Percentiles rank a stretch among this genome's conserved stretches.
Evolutionary conservation across 331 rosid genomes (phyloP).

Genomic region (Phaseolus coccineus): DNA sequence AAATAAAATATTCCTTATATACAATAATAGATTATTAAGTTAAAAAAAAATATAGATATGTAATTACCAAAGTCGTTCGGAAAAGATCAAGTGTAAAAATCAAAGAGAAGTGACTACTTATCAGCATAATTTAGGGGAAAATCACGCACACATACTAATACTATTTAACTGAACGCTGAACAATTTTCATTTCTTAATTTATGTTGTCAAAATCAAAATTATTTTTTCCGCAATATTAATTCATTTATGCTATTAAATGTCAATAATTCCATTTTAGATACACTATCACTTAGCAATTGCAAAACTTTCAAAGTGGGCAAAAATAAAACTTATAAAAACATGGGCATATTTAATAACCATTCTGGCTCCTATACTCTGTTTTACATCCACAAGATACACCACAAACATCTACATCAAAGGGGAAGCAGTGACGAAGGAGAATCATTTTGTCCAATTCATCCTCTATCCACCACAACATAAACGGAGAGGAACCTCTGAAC

Average conservation of each 20-base stretch:
- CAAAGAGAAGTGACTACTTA: no score
- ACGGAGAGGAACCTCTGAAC: conserved; percentile 9
- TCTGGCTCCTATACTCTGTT: conserved; percentile 28
- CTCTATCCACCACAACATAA: conserved; percentile 28
- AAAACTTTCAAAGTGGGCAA: conserved; percentile 1
- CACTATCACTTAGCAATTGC: background rate
- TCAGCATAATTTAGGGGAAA: no score
- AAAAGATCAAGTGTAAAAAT: no score
- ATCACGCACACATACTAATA: no score
- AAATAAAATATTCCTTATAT: no score
- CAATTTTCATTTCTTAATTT: background rate
- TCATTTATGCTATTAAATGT: conserved; percentile 6
- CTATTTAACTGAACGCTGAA: background rate
- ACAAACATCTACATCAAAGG: conserved; percentile 40
- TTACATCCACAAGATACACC: conserved; percentile 28
- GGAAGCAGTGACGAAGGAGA: conserved; percentile 5
- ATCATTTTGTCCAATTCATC: conserved; percentile 14
- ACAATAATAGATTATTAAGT: no score
- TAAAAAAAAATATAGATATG: no score
- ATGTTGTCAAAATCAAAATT: background rate
- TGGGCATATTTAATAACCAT: background rate
- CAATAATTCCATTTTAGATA: conserved; percentile 1
- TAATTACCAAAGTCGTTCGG: no score
- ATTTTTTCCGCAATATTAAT: background rate
- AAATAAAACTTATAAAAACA: background rate